A percentile compares a stretch with the other conserved stretches of the same genome.
Evolutionary conservation across 2,329 filamentous ascomycete genomes (phyloP).

Genomic region (Xylaria sp.): DNA sequence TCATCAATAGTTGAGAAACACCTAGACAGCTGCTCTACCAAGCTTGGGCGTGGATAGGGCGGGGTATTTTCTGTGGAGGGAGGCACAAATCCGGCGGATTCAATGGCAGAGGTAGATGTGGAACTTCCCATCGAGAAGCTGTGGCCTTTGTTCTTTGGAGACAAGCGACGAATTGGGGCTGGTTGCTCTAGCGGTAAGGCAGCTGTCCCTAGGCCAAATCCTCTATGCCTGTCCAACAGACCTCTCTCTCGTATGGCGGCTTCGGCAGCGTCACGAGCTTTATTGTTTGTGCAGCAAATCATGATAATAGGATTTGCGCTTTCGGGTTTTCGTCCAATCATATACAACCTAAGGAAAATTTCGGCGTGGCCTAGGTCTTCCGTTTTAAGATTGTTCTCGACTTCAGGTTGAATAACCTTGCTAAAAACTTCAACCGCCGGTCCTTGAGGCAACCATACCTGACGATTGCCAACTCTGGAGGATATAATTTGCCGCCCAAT

Average conservation of each 20-base stretch:
- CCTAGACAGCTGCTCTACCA: neutral
- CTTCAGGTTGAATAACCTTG: conserved; percentile 9
- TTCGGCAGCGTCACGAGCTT: conserved; percentile 11
- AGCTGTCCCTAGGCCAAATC: conserved; percentile 14
- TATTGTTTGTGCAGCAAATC: conserved; percentile 15
- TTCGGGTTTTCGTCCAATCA: conserved; percentile 18
- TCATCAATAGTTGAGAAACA: neutral
- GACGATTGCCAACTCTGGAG: conserved; percentile 1
- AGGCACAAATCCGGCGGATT: no score
- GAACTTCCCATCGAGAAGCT: neutral
- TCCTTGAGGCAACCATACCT: conserved; percentile 17
- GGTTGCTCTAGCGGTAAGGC: conserved; percentile 17
- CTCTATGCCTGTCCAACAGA: conserved; percentile 2
- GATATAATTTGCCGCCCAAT: conserved; percentile 14
- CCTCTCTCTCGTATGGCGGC: conserved; percentile 11
- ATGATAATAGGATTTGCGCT: conserved; percentile 22
- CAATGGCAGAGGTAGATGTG: no score
- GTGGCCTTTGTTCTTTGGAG: neutral
- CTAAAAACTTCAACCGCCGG: conserved; percentile 19
- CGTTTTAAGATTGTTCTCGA: neutral
- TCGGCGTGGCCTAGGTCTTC: conserved; percentile 11
- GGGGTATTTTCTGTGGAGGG: neutral
- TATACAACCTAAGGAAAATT: conserved; percentile 22
- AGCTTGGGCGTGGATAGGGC: neutral
- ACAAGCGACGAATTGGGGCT: conserved; percentile 7